Evolutionary conservation across 257 asterid genomes (phyloP).

Genomic region (Linderniella brevidens): DNA sequence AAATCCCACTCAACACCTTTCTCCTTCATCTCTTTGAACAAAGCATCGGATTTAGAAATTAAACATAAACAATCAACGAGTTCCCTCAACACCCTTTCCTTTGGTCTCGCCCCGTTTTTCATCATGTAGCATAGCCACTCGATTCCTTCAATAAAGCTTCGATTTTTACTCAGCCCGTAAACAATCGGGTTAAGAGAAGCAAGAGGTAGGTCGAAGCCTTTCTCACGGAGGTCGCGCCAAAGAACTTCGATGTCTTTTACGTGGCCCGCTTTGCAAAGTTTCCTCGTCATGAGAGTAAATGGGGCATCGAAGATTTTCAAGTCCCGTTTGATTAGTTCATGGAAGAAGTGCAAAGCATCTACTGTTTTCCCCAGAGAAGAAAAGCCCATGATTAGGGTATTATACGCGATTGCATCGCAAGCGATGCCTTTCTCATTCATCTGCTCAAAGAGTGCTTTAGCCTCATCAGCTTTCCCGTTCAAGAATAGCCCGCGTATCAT

Average conservation of each 20-base stretch:
- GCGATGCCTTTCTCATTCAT: slow-evolving; percentile 33
- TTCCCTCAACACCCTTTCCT: slow-evolving; percentile 30
- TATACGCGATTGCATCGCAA: slow-evolving; percentile 28
- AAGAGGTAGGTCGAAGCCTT: slow-evolving; percentile 25
- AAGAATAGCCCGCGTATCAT: slow-evolving; percentile 46
- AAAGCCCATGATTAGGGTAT: slow-evolving; percentile 38
- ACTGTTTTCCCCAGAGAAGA: slow-evolving; percentile 22
- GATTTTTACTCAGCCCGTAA: slow-evolving; percentile 31
- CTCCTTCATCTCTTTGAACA: slow-evolving; percentile 35
- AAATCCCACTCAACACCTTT: slow-evolving; percentile 26
- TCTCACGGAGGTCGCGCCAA: slow-evolving; percentile 38
- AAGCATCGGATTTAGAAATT: slow-evolving; percentile 25
- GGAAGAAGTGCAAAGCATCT: slow-evolving; percentile 20
- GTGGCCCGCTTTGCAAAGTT: slow-evolving; percentile 30
- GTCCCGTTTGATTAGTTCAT: slow-evolving; percentile 29
- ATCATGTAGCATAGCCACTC: slow-evolving; percentile 32
- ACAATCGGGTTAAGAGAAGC: slow-evolving; percentile 24
- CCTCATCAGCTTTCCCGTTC: slow-evolving; percentile 33
- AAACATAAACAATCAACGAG: slow-evolving; percentile 23
- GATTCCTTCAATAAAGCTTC: slow-evolving; percentile 24
- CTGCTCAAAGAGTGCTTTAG: slow-evolving; percentile 24
- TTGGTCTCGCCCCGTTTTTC: slow-evolving; percentile 25
- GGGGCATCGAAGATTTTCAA: slow-evolving; percentile 32
- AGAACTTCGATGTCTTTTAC: slow-evolving; percentile 35
- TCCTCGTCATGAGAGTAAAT: slow-evolving; percentile 19